Conservation (phyloP, 1,139 yeast genomes). For the Nakaseomyces delphensis region DNA sequence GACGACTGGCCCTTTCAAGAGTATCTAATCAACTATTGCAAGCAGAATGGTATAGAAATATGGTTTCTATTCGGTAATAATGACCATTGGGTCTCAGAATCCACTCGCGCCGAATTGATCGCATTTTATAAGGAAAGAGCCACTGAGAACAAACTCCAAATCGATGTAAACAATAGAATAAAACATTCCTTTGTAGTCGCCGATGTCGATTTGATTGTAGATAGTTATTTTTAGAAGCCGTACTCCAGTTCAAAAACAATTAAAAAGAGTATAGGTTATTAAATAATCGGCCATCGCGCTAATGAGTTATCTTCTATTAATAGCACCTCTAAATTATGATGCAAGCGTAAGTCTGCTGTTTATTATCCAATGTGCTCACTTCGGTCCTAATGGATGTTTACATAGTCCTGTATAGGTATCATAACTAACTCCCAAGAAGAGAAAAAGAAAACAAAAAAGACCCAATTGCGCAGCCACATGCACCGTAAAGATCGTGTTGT, state of each 20-base stretch:
- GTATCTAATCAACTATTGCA: conserved; percentile 40
- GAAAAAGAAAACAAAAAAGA: too few species aligned
- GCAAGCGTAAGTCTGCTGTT: too few species aligned
- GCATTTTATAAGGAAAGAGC: conserved; percentile 31
- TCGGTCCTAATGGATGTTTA: too few species aligned
- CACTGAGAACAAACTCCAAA: conserved; percentile 9
- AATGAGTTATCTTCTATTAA: too few species aligned
- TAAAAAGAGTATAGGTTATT: too few species aligned
- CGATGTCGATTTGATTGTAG: conserved; percentile 16
- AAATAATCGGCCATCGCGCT: too few species aligned
- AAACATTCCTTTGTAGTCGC: conserved; percentile 22
- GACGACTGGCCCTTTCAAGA: conserved; percentile 30
- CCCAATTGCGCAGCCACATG: too few species aligned
- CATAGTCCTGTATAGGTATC: too few species aligned
- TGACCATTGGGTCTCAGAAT: conserved; percentile 55
- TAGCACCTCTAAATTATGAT: too few species aligned
- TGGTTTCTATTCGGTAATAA: conserved; percentile 48
- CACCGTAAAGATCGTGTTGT: too few species aligned
- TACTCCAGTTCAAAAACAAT: background rate
- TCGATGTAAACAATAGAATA: conserved; percentile 13
- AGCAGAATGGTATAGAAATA: conserved; percentile 30
- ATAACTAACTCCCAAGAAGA: too few species aligned
- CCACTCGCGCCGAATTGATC: conserved; percentile 40
- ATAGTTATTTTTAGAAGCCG: conserved; percentile 9
- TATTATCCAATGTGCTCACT: too few species aligned